Evolutionary conservation across 495 filamentous ascomycete species (phyloP).

Genomic region (Annulohypoxylon stygium): DNA sequence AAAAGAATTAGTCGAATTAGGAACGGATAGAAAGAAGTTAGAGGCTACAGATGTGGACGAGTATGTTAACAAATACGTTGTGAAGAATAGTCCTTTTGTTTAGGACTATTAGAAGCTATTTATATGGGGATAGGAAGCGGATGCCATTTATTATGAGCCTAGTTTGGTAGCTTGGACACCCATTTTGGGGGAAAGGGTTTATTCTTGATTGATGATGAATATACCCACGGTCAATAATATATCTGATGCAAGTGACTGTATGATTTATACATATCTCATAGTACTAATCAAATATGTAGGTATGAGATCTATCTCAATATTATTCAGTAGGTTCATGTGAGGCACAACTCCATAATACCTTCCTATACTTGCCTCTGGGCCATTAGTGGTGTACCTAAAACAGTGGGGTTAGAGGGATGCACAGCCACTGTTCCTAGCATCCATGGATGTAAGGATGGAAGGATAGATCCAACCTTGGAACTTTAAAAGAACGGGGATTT

Average conservation of each 20-base stretch:
- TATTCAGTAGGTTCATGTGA: not conserved
- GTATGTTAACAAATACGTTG: constrained; percentile 93
- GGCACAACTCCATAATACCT: not conserved
- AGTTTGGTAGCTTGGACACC: not conserved
- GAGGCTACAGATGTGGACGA: constrained; percentile 87
- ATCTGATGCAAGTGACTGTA: not conserved
- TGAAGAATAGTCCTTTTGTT: constrained; percentile 68
- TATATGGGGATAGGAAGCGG: constrained; percentile 8
- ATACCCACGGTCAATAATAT: not conserved
- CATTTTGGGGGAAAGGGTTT: not conserved
- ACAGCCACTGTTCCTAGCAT: constrained; percentile 1
- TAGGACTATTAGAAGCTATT: constrained; percentile 37
- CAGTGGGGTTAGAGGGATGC: constrained; percentile 7
- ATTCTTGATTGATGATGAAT: not conserved
- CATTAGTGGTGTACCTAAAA: not conserved
- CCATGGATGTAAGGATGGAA: not conserved
- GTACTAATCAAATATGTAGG: not conserved
- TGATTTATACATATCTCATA: not conserved
- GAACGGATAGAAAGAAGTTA: constrained; percentile 76
- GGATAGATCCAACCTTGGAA: not conserved
- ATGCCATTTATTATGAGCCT: not conserved
- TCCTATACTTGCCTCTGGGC: not conserved
- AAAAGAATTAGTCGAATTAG: constrained; percentile 81
- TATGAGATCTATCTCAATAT: no score
- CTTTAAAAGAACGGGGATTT: constrained; percentile 10